A percentile compares a stretch with the other conserved stretches of the same genome.
Evolutionary conservation across 2,329 filamentous ascomycete genomes (phyloP).

Genomic region (Zymoseptoria passerinii): DNA sequence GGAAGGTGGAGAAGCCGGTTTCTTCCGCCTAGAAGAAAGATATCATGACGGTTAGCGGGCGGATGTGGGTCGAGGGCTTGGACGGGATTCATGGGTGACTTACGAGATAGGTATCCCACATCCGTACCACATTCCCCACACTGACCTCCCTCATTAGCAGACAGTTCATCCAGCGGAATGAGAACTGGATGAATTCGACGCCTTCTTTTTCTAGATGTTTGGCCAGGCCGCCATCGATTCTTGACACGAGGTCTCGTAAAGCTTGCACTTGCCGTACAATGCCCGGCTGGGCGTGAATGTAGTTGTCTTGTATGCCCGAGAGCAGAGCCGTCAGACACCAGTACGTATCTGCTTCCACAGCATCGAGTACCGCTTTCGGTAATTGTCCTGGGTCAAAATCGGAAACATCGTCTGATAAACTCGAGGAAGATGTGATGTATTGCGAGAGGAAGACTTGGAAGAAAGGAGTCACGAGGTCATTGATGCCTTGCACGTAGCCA

Average conservation of each 20-base stretch:
- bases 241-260: constrained; percentile 77
- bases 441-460: constrained; percentile 94
- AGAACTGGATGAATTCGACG: constrained; percentile 98
- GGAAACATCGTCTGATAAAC: constrained; percentile 70
- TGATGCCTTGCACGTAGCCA: constrained; percentile 97
- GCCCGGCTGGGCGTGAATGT: constrained; percentile 93
- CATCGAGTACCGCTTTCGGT: constrained; percentile 82
- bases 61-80: too few species aligned
- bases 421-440: constrained; percentile 79
- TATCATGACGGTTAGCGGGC: too few species aligned
- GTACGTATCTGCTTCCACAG: constrained; percentile 94
- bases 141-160: constrained; percentile 95
- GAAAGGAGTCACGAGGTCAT: constrained; percentile 93
- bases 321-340: constrained; percentile 97
- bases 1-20: constrained; percentile 95
- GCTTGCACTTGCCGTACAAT: constrained; percentile 91
- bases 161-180: constrained; percentile 99
- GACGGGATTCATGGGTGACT: too few species aligned
- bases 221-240: constrained; percentile 76
- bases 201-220: constrained; percentile 85
- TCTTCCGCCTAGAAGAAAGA: constrained; percentile 91
- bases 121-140: constrained; percentile 90
- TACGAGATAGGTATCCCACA: constrained; percentile 99
- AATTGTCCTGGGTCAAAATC: constrained; percentile 97
- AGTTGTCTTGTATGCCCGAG: constrained; percentile 99